Conservation (phyloP, 1,284 basidiomycete species). For the Ganoderma boninense region DNA sequence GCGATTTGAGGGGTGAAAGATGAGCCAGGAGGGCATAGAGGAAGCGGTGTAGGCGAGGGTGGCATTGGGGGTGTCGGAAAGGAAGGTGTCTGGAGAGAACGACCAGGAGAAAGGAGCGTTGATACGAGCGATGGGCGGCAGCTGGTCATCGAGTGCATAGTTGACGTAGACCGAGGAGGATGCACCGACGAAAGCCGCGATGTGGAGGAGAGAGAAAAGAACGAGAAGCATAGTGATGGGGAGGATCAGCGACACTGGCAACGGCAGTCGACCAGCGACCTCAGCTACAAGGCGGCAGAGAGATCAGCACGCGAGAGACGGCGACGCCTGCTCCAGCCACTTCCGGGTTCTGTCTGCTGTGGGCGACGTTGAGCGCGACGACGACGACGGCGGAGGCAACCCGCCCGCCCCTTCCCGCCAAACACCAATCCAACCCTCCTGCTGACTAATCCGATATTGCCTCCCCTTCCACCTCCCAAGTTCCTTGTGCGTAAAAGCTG, state of each 20-base stretch:
- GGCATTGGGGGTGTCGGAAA: slow-evolving; percentile 49
- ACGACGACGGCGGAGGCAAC: background rate
- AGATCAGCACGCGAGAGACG: background rate
- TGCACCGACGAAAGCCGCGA: slow-evolving; percentile 45
- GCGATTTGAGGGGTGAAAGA: slow-evolving; percentile 60
- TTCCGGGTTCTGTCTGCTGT: background rate
- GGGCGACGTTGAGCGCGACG: slow-evolving; percentile 1
- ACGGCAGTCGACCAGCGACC: slow-evolving; percentile 62
- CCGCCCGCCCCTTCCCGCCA: background rate
- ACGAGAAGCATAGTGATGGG: slow-evolving; percentile 69
- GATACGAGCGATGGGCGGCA: slow-evolving; percentile 69
- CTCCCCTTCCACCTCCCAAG: background rate
- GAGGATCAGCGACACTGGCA: slow-evolving; percentile 52
- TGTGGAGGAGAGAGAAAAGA: slow-evolving; percentile 56
- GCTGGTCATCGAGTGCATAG: slow-evolving; percentile 64
- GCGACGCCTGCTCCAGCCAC: slow-evolving; percentile 7
- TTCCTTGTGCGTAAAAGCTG: background rate
- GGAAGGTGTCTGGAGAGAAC: slow-evolving; percentile 67
- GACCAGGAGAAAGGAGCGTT: slow-evolving; percentile 70
- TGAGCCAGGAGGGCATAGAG: slow-evolving; percentile 69
- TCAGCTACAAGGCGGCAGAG: slow-evolving; percentile 22
- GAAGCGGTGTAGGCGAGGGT: slow-evolving; percentile 55
- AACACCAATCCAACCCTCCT: background rate
- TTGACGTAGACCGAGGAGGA: slow-evolving; percentile 53
- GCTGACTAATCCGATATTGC: background rate